Percentiles rank a stretch among this genome's conserved stretches.
phyloP scores from a whole-genome alignment of 2,329 filamentous ascomycete genomes.

The Aspergillus quadrilineatus region DNA sequence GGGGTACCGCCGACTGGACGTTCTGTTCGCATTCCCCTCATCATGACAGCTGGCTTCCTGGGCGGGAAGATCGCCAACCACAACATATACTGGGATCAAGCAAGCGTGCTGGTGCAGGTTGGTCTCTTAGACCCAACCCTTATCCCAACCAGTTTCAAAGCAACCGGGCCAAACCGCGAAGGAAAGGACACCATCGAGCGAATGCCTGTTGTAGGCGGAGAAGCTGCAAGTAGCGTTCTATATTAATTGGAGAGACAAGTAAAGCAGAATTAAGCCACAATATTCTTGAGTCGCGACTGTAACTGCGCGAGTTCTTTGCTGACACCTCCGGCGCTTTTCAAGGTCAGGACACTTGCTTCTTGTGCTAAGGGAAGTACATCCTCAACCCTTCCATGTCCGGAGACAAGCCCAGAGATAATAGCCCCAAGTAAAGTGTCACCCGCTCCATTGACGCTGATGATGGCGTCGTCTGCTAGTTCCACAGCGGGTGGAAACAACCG shows the following conservation, averaged over 20 bases:
- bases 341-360: conserved; percentile 72
- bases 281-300: neutral
- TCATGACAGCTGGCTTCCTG: conserved; percentile 49
- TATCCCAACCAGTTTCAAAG: conserved; percentile 48
- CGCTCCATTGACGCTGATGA: conserved; percentile 89
- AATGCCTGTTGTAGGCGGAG: conserved; percentile 38
- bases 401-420: conserved; percentile 71
- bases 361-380: conserved; percentile 78
- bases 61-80: conserved; percentile 46
- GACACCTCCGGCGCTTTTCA: conserved; percentile 74
- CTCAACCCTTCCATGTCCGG: conserved; percentile 51
- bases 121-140: conserved; percentile 56
- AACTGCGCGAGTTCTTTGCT: conserved; percentile 31
- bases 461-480: conserved; percentile 58
- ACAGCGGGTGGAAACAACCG: conserved; percentile 67
- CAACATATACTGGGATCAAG: conserved; percentile 63
- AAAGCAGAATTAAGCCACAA: neutral
- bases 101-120: conserved; percentile 59
- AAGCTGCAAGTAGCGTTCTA: conserved; percentile 28
- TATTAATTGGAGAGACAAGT: neutral
- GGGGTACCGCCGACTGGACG: conserved; percentile 54
- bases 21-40: conserved; percentile 54
- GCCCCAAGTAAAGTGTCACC: conserved; percentile 92
- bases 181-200: conserved; percentile 28
- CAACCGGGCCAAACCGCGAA: conserved; percentile 30